A percentile compares a stretch with the other conserved stretches of the same genome.
phyloP scores from a whole-genome alignment of 345 rosid genomes.

The Populus ilicifolia region DNA sequence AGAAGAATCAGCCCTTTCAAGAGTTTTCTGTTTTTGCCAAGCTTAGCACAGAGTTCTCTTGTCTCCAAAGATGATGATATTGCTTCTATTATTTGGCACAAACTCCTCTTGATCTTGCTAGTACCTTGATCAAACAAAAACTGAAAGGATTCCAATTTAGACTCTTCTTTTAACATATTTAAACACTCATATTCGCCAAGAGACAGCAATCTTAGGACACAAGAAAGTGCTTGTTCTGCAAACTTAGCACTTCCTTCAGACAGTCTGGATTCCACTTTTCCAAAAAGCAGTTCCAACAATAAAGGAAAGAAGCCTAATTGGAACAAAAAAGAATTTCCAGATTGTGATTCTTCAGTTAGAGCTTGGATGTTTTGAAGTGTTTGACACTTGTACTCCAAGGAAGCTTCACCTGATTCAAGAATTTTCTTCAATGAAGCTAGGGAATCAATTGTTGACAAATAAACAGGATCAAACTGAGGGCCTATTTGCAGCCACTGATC shows the following conservation, averaged over 20 bases:
- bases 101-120: conserved; percentile 22
- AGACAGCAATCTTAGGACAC: conserved; percentile 34
- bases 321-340: conserved; percentile 21
- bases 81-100: conserved; percentile 42
- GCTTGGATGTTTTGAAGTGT: conserved; percentile 25
- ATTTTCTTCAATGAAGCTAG: conserved; percentile 31
- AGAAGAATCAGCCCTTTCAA: conserved; percentile 22
- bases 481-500: conserved; percentile 45
- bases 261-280: conserved; percentile 17
- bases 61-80: conserved; percentile 41
- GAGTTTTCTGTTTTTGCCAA: conserved; percentile 26
- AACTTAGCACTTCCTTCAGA: conserved; percentile 28
- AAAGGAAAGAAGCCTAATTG: conserved; percentile 46
- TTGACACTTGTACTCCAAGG: conserved; percentile 27
- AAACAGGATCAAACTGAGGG: conserved; percentile 23
- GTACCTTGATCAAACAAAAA: conserved; percentile 37
- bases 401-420: conserved; percentile 36
- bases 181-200: conserved; percentile 20
- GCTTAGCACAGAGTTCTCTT: conserved; percentile 29
- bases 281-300: conserved; percentile 36
- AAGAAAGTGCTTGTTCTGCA: conserved; percentile 36
- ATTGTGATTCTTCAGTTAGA: conserved; percentile 28
- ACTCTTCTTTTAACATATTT: conserved; percentile 38
- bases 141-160: conserved; percentile 33
- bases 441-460: conserved; percentile 17